A percentile compares a stretch with the other conserved stretches of the same genome.
phyloP scores from a whole-genome alignment of 768 basidiomycete genomes.

The Tricholoma sp. region DNA sequence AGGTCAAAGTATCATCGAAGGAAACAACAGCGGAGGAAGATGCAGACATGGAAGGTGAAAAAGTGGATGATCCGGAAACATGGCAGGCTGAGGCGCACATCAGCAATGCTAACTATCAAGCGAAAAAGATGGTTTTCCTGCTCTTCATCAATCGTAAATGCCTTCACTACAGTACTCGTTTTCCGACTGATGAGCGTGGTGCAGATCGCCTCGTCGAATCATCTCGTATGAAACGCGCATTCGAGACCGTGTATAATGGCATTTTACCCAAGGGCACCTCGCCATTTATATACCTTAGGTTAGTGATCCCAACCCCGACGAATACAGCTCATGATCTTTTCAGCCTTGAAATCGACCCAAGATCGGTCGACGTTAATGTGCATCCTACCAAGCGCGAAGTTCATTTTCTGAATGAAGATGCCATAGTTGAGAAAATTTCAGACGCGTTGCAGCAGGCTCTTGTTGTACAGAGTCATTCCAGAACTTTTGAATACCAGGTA shows the following conservation, averaged over 20 bases:
- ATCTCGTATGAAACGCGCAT: constrained; percentile 73
- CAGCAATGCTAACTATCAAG: constrained; percentile 85
- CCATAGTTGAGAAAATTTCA: constrained; percentile 71
- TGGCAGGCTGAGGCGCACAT: constrained; percentile 77
- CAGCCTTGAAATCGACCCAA: constrained; percentile 80
- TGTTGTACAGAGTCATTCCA: constrained; percentile 57
- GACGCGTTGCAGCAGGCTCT: constrained; percentile 67
- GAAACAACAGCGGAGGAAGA: constrained; percentile 21
- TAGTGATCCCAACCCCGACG: constrained; percentile 8
- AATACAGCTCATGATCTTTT: not conserved
- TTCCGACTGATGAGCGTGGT: not conserved
- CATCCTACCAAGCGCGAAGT: constrained; percentile 98
- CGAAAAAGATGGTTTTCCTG: constrained; percentile 78
- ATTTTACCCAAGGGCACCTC: constrained; percentile 85
- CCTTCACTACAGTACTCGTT: not conserved
- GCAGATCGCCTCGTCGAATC: constrained; percentile 93
- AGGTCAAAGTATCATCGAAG: constrained; percentile 33
- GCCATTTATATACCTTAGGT: constrained; percentile 96
- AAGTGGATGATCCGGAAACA: constrained; percentile 35
- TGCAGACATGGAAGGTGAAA: constrained; percentile 24
- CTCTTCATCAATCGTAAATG: constrained; percentile 92
- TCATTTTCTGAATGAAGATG: constrained; percentile 89
- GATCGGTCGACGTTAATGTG: constrained; percentile 93
- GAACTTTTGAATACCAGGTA: constrained; percentile 72
- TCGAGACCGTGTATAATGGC: constrained; percentile 80